Percentiles rank a stretch among this genome's conserved stretches.
These are phyloP conservation scores for Fusarium lateritium DNA, from an alignment of 2,329 filamentous ascomycete genomes.

Conservation along the genomic window DNA sequence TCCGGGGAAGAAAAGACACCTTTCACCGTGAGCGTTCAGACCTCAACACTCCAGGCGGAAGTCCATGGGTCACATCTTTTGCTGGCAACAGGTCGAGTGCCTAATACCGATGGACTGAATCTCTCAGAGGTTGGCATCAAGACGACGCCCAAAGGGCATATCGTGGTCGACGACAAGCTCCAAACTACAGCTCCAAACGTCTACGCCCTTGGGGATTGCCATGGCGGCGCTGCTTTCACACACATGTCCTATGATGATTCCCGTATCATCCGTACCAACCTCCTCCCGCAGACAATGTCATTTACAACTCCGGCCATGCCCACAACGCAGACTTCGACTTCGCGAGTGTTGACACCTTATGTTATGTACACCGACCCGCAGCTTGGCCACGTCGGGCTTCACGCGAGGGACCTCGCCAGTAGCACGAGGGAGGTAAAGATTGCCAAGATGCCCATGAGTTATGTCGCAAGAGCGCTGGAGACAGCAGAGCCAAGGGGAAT, in stretches of 20 bases:
- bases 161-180: constrained; percentile 61
- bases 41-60: constrained; percentile 41
- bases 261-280: constrained; percentile 64
- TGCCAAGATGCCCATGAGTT: constrained; percentile 66
- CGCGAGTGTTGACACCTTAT: constrained; percentile 60
- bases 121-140: constrained; percentile 59
- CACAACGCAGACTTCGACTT: constrained; percentile 44
- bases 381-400: constrained; percentile 65
- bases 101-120: constrained; percentile 64
- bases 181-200: constrained; percentile 59
- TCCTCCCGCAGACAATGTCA: constrained; percentile 52
- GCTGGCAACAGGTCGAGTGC: constrained; percentile 63
- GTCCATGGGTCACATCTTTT: constrained; percentile 63
- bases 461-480: constrained; percentile 66
- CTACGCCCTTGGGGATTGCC: constrained; percentile 67
- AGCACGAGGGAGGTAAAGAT: constrained; percentile 56
- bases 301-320: constrained; percentile 48
- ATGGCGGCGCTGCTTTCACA: constrained; percentile 68
- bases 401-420: constrained; percentile 56
- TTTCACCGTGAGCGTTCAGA: constrained; percentile 40
- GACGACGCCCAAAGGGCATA: constrained; percentile 59
- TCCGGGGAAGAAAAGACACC: constrained; percentile 21
- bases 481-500: constrained; percentile 66
- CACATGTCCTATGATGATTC: constrained; percentile 71
- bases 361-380: constrained; percentile 69